Evolutionary conservation across 148 eudicot species (phyloP).

Genomic region (Vaccinium myrtillus): DNA sequence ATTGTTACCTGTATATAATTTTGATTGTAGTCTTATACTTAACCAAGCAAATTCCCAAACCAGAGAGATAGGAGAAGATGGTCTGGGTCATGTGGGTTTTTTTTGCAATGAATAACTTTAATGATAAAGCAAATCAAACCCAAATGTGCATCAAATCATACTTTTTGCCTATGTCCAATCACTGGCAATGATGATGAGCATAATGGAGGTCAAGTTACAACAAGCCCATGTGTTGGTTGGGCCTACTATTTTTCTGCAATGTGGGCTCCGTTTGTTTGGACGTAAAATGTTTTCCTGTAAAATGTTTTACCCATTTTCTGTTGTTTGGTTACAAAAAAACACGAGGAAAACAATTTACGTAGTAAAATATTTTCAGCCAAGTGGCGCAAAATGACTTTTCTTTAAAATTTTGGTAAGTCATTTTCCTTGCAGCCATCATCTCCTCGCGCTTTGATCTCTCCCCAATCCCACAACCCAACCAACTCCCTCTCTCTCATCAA

Average conservation of each 20-base stretch:
- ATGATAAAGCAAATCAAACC: constrained; percentile 19
- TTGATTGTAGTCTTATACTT: background rate
- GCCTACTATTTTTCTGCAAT: constrained; percentile 11
- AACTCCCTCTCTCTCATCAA: no score
- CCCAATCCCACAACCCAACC: no score
- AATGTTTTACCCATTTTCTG: no score
- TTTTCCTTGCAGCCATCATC: no score
- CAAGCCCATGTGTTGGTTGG: constrained; percentile 29
- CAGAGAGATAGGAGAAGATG: background rate
- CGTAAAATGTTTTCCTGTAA: no score
- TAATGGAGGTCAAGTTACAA: constrained; percentile 17
- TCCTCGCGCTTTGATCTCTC: no score
- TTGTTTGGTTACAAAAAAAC: no score
- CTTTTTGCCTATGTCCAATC: constrained; percentile 28
- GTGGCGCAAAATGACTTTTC: no score
- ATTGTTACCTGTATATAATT: background rate
- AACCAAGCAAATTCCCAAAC: background rate
- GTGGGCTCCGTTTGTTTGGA: background rate
- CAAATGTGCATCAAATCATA: constrained; percentile 6
- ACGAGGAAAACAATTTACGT: no score
- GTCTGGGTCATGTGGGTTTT: background rate
- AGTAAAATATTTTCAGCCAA: no score
- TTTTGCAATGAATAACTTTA: background rate
- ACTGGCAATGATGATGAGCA: constrained; percentile 29
- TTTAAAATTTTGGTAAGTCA: no score